Conservation (phyloP, 768 basidiomycete genomes). For the Crassisporium funariophilum region DNA sequence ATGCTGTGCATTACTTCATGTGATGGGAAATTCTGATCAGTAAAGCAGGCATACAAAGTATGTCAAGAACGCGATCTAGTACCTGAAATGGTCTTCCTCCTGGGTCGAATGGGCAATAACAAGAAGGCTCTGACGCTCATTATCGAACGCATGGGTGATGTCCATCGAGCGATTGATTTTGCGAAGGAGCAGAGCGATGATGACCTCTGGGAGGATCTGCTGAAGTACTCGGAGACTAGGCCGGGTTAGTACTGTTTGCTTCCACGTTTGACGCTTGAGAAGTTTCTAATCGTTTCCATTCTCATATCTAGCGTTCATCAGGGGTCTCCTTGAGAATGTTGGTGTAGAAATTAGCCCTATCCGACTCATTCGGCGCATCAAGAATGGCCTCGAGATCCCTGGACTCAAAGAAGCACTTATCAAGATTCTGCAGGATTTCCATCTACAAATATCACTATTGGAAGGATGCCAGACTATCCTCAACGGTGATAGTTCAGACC, state of each 20-base stretch:
- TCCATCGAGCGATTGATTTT: conserved; percentile 94
- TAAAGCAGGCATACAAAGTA: conserved; percentile 74
- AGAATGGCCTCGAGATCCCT: conserved; percentile 94
- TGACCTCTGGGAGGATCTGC: conserved; percentile 96
- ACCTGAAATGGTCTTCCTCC: conserved; percentile 95
- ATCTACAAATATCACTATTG: conserved; percentile 88
- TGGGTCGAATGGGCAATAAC: conserved; percentile 98
- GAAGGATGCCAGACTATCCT: conserved; percentile 92
- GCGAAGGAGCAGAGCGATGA: conserved; percentile 97
- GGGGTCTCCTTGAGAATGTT: conserved; percentile 92
- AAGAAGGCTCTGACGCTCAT: conserved; percentile 93
- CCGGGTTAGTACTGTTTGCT: conserved; percentile 53
- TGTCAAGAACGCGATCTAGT: conserved; percentile 88
- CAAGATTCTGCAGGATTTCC: conserved; percentile 96
- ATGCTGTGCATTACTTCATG: neutral
- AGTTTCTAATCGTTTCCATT: conserved; percentile 3
- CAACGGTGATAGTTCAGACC: conserved; percentile 75
- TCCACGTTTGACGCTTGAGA: neutral
- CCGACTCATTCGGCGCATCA: conserved; percentile 90
- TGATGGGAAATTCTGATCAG: neutral
- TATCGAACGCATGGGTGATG: conserved; percentile 92
- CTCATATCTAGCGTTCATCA: conserved; percentile 74
- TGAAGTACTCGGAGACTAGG: conserved; percentile 91
- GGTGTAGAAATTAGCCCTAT: conserved; percentile 96
- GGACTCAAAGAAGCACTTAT: conserved; percentile 93